A percentile compares a stretch with the other conserved stretches of the same genome.
These are phyloP conservation scores for Candida jianshihensis DNA, from an alignment of 805 yeast genomes.

Conservation along the genomic window DNA sequence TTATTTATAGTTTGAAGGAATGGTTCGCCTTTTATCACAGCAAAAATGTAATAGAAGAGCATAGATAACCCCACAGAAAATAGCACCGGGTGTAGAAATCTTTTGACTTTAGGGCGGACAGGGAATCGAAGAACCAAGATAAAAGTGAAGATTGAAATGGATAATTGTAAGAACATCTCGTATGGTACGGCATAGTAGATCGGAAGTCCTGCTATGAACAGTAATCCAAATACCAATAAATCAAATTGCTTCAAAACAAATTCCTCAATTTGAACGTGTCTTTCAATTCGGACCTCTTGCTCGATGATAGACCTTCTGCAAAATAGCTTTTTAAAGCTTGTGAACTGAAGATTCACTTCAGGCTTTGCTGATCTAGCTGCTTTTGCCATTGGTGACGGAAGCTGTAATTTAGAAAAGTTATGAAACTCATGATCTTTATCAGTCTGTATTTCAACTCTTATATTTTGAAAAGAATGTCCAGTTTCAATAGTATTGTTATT, in stretches of 20 bases:
- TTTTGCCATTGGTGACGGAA: slow-evolving; percentile 16
- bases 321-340: slow-evolving; percentile 11
- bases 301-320: slow-evolving; percentile 15
- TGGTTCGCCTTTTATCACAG: slow-evolving; percentile 41
- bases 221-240: slow-evolving; percentile 39
- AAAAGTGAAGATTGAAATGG: slow-evolving; percentile 52
- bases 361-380: slow-evolving; percentile 10
- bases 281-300: slow-evolving; percentile 11
- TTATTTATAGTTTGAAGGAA: slow-evolving; percentile 44
- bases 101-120: slow-evolving; percentile 38
- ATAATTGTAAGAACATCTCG: slow-evolving; percentile 55
- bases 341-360: slow-evolving; percentile 6
- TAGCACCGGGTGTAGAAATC: slow-evolving; percentile 64
- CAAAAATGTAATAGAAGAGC: slow-evolving; percentile 53
- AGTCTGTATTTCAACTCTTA: slow-evolving; percentile 1
- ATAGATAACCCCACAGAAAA: slow-evolving; percentile 59
- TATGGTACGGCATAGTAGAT: slow-evolving; percentile 52
- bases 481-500: neutral
- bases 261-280: slow-evolving; percentile 25
- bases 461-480: neutral
- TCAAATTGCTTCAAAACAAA: slow-evolving; percentile 43
- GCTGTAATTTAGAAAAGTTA: slow-evolving; percentile 2
- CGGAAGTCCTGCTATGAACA: slow-evolving; percentile 52
- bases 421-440: slow-evolving; percentile 2
- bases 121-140: slow-evolving; percentile 36